Evolutionary conservation across 2,329 filamentous ascomycete species (phyloP).

Genomic region (Samsoniella hepiali): DNA sequence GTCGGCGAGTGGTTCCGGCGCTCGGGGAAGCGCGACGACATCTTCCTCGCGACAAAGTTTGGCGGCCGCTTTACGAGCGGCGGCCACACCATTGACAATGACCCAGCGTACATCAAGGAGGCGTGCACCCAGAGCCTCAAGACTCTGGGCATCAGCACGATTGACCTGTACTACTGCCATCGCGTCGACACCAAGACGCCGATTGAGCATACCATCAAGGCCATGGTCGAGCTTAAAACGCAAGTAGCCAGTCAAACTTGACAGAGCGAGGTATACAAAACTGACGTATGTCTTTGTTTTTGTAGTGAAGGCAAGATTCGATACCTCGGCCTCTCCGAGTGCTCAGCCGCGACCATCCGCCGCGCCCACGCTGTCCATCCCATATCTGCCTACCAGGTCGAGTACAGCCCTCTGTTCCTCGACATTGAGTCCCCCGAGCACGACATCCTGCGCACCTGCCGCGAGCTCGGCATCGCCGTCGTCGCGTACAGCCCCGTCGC

Average conservation of each 20-base stretch:
- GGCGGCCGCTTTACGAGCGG: conserved; percentile 26
- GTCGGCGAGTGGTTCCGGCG: conserved; percentile 51
- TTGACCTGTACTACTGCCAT: conserved; percentile 57
- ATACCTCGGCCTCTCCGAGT: conserved; percentile 54
- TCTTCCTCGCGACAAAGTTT: conserved; percentile 48
- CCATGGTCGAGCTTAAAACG: conserved; percentile 45
- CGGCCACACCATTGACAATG: conserved; percentile 18
- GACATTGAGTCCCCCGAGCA: conserved; percentile 54
- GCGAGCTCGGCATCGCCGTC: conserved; percentile 56
- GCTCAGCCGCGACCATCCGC: conserved; percentile 46
- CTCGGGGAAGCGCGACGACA: conserved; percentile 43
- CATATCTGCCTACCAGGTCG: conserved; percentile 50
- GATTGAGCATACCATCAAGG: conserved; percentile 48
- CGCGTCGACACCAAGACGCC: conserved; percentile 45
- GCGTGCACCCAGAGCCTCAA: conserved; percentile 37
- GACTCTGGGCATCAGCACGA: conserved; percentile 46
- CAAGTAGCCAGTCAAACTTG: conserved; percentile 20
- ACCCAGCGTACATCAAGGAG: conserved; percentile 30
- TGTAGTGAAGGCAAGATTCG: conserved; percentile 53
- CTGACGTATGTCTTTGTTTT: too few relatives aligned
- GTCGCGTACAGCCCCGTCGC: conserved; percentile 60
- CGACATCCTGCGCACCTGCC: conserved; percentile 49
- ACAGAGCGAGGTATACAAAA: background rate
- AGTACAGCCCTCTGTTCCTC: conserved; percentile 52
- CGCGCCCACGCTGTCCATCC: conserved; percentile 48